Evolutionary conservation across 2,329 filamentous ascomycete species (phyloP), one percentile per base, ranked within the genome.

Genomic region (Dothidotthia symphoricarpi): DNA sequence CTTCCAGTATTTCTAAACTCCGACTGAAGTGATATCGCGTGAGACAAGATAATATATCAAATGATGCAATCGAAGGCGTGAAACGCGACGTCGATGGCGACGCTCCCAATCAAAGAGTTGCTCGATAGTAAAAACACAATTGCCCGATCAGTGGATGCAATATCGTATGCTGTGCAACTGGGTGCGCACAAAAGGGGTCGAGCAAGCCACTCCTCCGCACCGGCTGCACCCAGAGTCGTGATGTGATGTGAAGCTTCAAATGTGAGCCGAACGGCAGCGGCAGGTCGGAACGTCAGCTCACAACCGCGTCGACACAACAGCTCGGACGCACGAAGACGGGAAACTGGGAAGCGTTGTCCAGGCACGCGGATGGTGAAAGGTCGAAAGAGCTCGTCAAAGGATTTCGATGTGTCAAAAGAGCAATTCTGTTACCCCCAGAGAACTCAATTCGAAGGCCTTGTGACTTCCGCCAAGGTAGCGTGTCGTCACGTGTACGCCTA

Each of bases 381-480:
- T 53, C 41, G 45, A 32, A 49, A 22, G 31, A 48, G 45, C 38
- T 52, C 43, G 49, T 45, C 47, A 49, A 45, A 53, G 45, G 41
- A 51, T 54, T 55, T 57, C 38, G 47, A 58, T 61, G 55, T 59
- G 59, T 61, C 56, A 63, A 48, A 42, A 42, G 40, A 19, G 50
- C 38, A 46, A 51, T 47, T 53, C 52, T 52, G 45, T 53, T 53
- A 53, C 47, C 48, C 41, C 41, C 31, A 36, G 30, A 30, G 45
- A 46, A 47, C 33, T 49, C 43, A 36, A 36, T 22, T 16, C 16
- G 33, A 35, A 40, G 47, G 22, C 37, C 49, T 41, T 51, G 47
- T 49, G 49, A 55, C 43, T 22, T 22, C 5, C 19, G 19, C 19
- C 19, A 22, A 22, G 19, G 5, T 22, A 5, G 19, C 9, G 19